Conservation (phyloP, 805 yeast genomes). For the Yarrowia phangngaensis region DNA sequence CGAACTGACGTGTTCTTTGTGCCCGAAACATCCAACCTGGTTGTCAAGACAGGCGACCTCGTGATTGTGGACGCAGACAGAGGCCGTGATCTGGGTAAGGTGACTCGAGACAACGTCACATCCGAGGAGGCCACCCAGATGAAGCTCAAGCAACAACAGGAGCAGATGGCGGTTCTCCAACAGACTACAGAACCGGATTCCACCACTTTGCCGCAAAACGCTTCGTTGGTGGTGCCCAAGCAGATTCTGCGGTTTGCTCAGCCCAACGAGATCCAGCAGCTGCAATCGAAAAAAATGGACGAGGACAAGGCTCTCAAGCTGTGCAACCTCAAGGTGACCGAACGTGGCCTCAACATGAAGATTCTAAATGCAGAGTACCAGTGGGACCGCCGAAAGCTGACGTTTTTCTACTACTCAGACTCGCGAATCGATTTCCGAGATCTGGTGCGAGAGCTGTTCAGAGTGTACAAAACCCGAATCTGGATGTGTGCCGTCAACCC, state of each 20-base stretch:
- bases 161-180: conserved; percentile 62
- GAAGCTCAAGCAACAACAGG: conserved; percentile 62
- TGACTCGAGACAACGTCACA: conserved; percentile 54
- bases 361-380: conserved; percentile 79
- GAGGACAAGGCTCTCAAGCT: conserved; percentile 65
- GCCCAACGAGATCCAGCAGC: conserved; percentile 55
- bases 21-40: conserved; percentile 43
- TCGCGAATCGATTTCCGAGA: conserved; percentile 75
- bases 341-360: conserved; percentile 50
- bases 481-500: conserved; percentile 76
- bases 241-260: conserved; percentile 62
- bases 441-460: conserved; percentile 67
- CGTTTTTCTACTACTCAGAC: conserved; percentile 63
- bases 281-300: conserved; percentile 57
- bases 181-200: conserved; percentile 25
- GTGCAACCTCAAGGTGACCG: conserved; percentile 56
- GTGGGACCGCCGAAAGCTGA: conserved; percentile 77
- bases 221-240: conserved; percentile 63
- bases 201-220: conserved; percentile 35
- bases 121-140: conserved; percentile 64
- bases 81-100: conserved; percentile 70
- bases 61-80: conserved; percentile 84
- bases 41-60: conserved; percentile 54
- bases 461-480: conserved; percentile 72
- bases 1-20: conserved; percentile 73